Evolutionary conservation across 345 rosid genomes (phyloP).

Genomic region (Balakata baccata): DNA sequence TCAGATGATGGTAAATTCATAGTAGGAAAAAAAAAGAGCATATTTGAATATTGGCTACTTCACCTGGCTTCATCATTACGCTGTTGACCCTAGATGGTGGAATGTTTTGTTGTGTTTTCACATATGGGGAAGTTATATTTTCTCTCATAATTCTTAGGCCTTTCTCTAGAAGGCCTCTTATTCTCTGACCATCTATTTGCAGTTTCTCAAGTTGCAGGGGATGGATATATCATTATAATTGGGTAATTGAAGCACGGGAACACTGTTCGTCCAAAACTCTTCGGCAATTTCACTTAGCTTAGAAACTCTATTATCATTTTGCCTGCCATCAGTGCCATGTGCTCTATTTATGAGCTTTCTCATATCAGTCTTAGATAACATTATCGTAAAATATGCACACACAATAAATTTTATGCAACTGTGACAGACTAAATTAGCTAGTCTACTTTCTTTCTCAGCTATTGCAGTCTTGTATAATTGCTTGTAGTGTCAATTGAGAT

Average conservation of each 20-base stretch:
- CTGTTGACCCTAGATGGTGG: constrained; percentile 8
- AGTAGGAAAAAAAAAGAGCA: not conserved
- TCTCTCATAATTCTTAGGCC: not conserved
- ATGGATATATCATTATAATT: not conserved
- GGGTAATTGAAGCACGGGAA: not conserved
- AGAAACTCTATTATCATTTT: constrained; percentile 2
- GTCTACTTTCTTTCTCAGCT: not conserved
- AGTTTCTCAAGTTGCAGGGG: not conserved
- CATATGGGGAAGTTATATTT: not conserved
- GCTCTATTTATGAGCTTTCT: constrained; percentile 3
- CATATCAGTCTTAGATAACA: constrained; percentile 4
- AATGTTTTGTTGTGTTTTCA: constrained; percentile 5
- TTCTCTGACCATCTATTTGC: not conserved
- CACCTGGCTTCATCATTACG: constrained; percentile 21
- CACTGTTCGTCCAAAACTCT: not conserved
- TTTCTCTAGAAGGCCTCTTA: too few relatives aligned
- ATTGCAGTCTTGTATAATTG: not conserved
- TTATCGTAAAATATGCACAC: constrained; percentile 3
- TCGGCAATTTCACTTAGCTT: not conserved
- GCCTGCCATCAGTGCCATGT: not conserved
- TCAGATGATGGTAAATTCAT: constrained; percentile 15
- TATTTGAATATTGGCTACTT: constrained; percentile 13
- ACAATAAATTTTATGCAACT: not conserved
- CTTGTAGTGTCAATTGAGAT: not conserved
- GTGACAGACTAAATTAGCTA: not conserved